A percentile compares a stretch with the other conserved stretches of the same genome.
These are phyloP conservation scores for Lactarius tabidus DNA, from an alignment of 768 basidiomycete species.

Conservation along the genomic window DNA sequence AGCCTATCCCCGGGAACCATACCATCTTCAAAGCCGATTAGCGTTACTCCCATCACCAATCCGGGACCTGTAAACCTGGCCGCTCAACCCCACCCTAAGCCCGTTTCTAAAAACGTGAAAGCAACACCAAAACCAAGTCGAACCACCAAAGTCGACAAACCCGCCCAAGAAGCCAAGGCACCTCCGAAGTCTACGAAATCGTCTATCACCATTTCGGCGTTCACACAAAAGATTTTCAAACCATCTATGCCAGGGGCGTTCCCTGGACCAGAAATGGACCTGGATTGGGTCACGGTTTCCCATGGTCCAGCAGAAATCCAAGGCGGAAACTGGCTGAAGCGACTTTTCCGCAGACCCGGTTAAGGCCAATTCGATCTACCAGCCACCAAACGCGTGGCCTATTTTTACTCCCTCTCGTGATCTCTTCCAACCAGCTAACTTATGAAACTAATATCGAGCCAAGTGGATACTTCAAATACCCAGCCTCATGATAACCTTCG, in stretches of 20 bases:
- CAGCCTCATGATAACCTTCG: neutral
- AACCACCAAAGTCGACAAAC: neutral
- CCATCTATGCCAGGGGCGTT: neutral
- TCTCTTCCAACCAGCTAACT: neutral
- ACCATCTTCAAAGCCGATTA: neutral
- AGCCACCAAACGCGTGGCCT: neutral
- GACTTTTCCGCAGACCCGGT: neutral
- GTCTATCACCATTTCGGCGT: neutral
- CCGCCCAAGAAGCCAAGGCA: neutral
- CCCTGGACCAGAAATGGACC: neutral
- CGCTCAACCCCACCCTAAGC: neutral
- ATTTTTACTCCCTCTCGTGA: neutral
- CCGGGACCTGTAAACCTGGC: neutral
- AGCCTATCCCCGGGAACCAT: neutral
- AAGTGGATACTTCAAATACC: neutral
- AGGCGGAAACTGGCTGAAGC: neutral
- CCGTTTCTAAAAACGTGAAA: neutral
- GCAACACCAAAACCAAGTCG: neutral
- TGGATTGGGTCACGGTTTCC: neutral
- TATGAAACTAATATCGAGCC: neutral
- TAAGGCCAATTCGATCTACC: neutral
- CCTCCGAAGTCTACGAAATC: neutral
- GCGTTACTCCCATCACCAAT: neutral
- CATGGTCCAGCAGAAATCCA: neutral
- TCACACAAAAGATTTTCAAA: neutral